A percentile compares a stretch with the other conserved stretches of the same genome.
phyloP scores from a whole-genome alignment of 1,284 basidiomycete genomes.

The Golubevia pallescens region DNA sequence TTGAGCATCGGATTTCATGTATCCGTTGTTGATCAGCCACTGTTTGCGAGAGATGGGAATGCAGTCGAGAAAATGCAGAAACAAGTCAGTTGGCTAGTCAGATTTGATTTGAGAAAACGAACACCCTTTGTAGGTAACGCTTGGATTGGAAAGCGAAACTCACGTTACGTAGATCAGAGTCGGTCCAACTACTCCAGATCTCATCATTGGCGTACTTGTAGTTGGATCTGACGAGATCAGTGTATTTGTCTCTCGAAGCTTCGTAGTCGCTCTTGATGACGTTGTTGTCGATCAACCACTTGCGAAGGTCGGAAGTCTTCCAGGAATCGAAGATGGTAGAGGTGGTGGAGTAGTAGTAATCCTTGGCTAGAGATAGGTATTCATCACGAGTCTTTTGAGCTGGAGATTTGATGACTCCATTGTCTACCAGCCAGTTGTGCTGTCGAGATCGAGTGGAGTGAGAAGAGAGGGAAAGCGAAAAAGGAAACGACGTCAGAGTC shows the following conservation, averaged over 20 bases:
- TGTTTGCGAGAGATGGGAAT: not conserved
- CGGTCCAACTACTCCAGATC: slow-evolving; percentile 47
- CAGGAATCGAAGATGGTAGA: slow-evolving; percentile 53
- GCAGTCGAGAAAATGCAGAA: too few relatives aligned
- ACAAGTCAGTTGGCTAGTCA: too few relatives aligned
- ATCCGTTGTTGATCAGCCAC: slow-evolving; percentile 46
- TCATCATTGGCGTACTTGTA: slow-evolving; percentile 35
- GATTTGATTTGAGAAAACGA: too few relatives aligned
- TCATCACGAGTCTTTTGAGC: slow-evolving; percentile 52
- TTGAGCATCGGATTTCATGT: slow-evolving; percentile 36
- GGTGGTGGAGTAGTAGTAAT: slow-evolving; percentile 49
- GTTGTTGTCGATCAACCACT: slow-evolving; percentile 46
- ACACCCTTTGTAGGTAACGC: too few relatives aligned
- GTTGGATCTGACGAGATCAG: slow-evolving; percentile 34
- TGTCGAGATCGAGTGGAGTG: not conserved
- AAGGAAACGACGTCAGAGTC: not conserved
- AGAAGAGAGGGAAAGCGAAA: not conserved
- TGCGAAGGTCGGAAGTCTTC: slow-evolving; percentile 48
- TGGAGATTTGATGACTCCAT: slow-evolving; percentile 40
- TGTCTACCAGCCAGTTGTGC: slow-evolving; percentile 58
- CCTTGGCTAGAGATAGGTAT: slow-evolving; percentile 35
- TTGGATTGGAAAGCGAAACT: not conserved
- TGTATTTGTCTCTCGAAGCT: slow-evolving; percentile 42
- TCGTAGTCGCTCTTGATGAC: slow-evolving; percentile 43
- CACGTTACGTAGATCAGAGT: slow-evolving; percentile 19